A percentile compares a stretch with the other conserved stretches of the same genome.
These are phyloP conservation scores for Starmerella riodocensis DNA, from an alignment of 805 yeast genomes.

Conservation along the genomic window DNA sequence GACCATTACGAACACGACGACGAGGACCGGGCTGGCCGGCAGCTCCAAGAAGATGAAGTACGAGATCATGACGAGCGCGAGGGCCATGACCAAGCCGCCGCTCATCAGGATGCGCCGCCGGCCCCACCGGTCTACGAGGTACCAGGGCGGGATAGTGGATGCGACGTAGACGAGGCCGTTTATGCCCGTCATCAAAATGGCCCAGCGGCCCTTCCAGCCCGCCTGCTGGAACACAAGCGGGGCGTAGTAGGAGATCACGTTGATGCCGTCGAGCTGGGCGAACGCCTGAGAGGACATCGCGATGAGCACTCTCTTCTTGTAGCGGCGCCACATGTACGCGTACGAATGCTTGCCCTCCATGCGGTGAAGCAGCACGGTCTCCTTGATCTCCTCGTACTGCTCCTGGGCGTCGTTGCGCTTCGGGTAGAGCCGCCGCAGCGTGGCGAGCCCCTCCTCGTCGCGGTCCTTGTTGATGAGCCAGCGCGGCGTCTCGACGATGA, in stretches of 20 bases:
- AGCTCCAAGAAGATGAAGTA: conserved; percentile 41
- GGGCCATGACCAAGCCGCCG: conserved; percentile 72
- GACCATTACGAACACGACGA: conserved; percentile 61
- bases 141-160: conserved; percentile 83
- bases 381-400: conserved; percentile 73
- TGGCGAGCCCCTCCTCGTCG: conserved; percentile 72
- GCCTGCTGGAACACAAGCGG: conserved; percentile 90
- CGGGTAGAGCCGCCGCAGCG: conserved; percentile 69
- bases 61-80: conserved; percentile 53
- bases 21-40: conserved; percentile 49
- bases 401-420: conserved; percentile 44
- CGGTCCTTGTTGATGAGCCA: conserved; percentile 74
- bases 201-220: conserved; percentile 83
- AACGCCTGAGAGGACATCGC: conserved; percentile 86
- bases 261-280: conserved; percentile 89
- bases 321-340: conserved; percentile 59
- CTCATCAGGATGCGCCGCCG: conserved; percentile 67
- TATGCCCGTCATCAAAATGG: conserved; percentile 82
- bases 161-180: conserved; percentile 46
- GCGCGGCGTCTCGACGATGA: conserved; percentile 78
- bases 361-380: conserved; percentile 58
- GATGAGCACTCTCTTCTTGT: conserved; percentile 63
- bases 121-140: conserved; percentile 81
- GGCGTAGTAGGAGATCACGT: conserved; percentile 84
- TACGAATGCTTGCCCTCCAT: conserved; percentile 71